A percentile compares a stretch with the other conserved stretches of the same genome.
Conservation (phyloP, 768 basidiomycete genomes). For the Podaxis sp. region DNA sequence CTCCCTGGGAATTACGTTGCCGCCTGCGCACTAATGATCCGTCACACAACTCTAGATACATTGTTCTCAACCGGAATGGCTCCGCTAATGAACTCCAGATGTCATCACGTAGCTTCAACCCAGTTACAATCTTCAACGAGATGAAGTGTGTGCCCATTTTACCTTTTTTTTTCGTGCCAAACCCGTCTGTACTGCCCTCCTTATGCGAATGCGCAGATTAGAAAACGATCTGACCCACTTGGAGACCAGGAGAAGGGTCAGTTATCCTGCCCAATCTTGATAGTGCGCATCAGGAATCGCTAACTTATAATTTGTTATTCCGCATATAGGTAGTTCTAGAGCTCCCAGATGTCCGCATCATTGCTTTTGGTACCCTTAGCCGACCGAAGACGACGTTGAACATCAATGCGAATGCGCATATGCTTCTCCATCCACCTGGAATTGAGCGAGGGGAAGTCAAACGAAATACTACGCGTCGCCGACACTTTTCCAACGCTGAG, state of each 20-base stretch:
- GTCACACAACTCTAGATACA: constrained; percentile 47
- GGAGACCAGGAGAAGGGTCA: constrained; percentile 63
- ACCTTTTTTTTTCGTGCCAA: neutral
- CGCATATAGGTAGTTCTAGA: constrained; percentile 59
- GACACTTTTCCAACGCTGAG: constrained; percentile 6
- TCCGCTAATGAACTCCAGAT: constrained; percentile 69
- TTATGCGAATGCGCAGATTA: constrained; percentile 35
- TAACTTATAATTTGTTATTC: neutral
- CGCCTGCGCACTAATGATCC: neutral
- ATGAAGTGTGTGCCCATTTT: constrained; percentile 55
- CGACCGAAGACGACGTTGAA: constrained; percentile 53
- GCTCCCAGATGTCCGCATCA: constrained; percentile 67
- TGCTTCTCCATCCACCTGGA: constrained; percentile 69
- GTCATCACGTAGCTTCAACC: constrained; percentile 67
- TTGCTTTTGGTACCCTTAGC: constrained; percentile 67
- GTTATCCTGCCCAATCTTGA: constrained; percentile 20
- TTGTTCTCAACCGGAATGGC: constrained; percentile 74
- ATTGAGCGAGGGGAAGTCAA: constrained; percentile 34
- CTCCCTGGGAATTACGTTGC: neutral
- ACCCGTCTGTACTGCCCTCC: neutral
- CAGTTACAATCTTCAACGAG: constrained; percentile 65
- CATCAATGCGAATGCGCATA: constrained; percentile 66
- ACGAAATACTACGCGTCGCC: neutral
- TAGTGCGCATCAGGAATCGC: neutral
- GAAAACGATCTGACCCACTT: constrained; percentile 70